Evolutionary conservation across 306 rosid genomes (phyloP).

Genomic region (Prinsepia uniflora): DNA sequence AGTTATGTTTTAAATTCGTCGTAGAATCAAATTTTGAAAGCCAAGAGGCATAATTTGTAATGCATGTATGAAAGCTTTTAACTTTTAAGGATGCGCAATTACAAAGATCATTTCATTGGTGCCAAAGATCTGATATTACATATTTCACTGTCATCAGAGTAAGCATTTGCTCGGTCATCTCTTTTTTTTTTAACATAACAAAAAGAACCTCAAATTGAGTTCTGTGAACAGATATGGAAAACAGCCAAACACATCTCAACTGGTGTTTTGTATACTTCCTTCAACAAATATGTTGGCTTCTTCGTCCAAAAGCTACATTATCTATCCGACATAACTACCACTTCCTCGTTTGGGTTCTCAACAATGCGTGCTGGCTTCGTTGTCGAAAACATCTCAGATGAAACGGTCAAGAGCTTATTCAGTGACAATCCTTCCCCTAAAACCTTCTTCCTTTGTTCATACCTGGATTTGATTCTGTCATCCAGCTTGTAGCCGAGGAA

Average conservation of each 20-base stretch:
- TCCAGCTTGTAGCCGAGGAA: slow-evolving; percentile 72
- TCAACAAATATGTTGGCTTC: too few relatives aligned
- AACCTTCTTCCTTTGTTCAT: slow-evolving; percentile 45
- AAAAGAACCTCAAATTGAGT: too few relatives aligned
- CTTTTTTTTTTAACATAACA: neutral
- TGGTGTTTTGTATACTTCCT: neutral
- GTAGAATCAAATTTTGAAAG: slow-evolving; percentile 8
- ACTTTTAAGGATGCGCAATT: neutral
- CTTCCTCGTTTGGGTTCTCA: slow-evolving; percentile 23
- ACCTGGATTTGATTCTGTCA: slow-evolving; percentile 72
- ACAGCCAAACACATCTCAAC: neutral
- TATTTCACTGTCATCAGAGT: neutral
- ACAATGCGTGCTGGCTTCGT: slow-evolving; percentile 20
- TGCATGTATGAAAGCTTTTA: slow-evolving; percentile 10
- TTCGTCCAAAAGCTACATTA: neutral
- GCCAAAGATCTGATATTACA: neutral
- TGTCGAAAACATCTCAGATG: slow-evolving; percentile 41
- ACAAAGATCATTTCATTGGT: slow-evolving; percentile 12
- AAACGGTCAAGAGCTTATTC: slow-evolving; percentile 61
- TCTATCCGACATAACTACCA: slow-evolving; percentile 10
- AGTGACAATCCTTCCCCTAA: slow-evolving; percentile 54
- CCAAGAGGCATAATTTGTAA: neutral
- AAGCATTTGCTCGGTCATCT: neutral
- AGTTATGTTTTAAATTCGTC: slow-evolving; percentile 25
- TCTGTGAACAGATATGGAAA: neutral